phyloP scores from a whole-genome alignment of 129 eudicot species.

The Centrapalus pauciflorus region DNA sequence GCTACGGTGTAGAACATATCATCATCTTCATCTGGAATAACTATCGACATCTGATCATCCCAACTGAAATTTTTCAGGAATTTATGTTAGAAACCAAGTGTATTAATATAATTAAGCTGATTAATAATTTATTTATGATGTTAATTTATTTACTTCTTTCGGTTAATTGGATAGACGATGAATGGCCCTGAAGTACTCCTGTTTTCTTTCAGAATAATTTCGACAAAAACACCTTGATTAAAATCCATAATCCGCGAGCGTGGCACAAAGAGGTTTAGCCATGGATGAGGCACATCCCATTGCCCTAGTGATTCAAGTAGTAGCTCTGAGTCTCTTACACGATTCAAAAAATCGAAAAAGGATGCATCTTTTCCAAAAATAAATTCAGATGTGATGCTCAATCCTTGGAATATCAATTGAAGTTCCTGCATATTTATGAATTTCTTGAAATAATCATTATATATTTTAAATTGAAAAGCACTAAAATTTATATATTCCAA shows the following conservation, averaged over 20 bases:
- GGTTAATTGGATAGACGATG: slow-evolving; percentile 42
- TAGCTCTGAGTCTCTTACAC: slow-evolving; percentile 34
- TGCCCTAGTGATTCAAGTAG: slow-evolving; percentile 28
- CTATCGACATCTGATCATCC: slow-evolving; percentile 34
- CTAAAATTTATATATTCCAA: neutral
- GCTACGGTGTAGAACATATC: slow-evolving; percentile 28
- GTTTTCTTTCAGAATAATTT: slow-evolving; percentile 28
- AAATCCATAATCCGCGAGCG: slow-evolving; percentile 36
- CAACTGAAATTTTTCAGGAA: slow-evolving; percentile 25
- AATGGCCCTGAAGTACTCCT: slow-evolving; percentile 31
- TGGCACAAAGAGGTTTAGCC: slow-evolving; percentile 49
- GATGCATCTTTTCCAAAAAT: slow-evolving; percentile 30
- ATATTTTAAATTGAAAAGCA: neutral
- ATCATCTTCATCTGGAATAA: slow-evolving; percentile 29
- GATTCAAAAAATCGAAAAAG: slow-evolving; percentile 31
- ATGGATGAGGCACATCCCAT: slow-evolving; percentile 44
- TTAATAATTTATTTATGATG: neutral
- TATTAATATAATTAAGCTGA: neutral
- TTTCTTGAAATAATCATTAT: neutral
- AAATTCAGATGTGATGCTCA: slow-evolving; percentile 28
- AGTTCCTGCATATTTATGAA: slow-evolving; percentile 28
- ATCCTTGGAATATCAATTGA: slow-evolving; percentile 13
- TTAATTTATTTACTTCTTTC: slow-evolving; percentile 23
- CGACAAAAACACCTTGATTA: slow-evolving; percentile 36
- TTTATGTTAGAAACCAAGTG: neutral